Conservation (phyloP, 163 green algal genomes). For the Chlorella variabilis region DNA sequence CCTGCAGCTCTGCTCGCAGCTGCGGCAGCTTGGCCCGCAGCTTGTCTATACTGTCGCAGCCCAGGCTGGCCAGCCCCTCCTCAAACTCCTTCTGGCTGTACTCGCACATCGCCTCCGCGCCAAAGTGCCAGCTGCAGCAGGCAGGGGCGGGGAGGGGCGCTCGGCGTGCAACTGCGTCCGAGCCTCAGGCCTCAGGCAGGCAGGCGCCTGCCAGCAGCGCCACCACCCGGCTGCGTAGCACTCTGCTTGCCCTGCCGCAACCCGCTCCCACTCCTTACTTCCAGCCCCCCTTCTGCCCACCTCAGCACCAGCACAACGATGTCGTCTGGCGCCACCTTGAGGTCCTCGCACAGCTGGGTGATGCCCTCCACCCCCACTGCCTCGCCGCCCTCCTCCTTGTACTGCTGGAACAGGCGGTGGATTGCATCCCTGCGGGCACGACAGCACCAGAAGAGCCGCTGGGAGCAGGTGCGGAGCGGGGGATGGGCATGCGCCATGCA, state of each 20-base stretch:
- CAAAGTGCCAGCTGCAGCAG: slow-evolving; percentile 31
- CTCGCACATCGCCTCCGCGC: slow-evolving; percentile 81
- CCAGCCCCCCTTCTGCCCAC: slow-evolving; percentile 55
- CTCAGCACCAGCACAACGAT: slow-evolving; percentile 86
- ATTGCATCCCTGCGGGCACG: slow-evolving; percentile 27
- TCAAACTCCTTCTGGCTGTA: slow-evolving; percentile 83
- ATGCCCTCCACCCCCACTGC: slow-evolving; percentile 46
- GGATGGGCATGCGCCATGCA: background rate
- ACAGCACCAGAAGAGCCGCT: background rate
- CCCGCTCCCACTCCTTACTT: too few species aligned
- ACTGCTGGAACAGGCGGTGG: slow-evolving; percentile 33
- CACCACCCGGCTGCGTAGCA: too few species aligned
- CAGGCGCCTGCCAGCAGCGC: too few species aligned
- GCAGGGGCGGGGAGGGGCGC: background rate
- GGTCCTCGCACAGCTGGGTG: slow-evolving; percentile 39
- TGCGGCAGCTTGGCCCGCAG: slow-evolving; percentile 75
- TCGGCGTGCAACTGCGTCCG: background rate
- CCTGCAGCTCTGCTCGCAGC: slow-evolving; percentile 72
- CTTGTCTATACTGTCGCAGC: slow-evolving; percentile 78
- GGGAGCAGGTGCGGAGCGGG: background rate
- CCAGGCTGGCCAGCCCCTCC: slow-evolving; percentile 77
- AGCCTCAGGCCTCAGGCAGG: too few species aligned
- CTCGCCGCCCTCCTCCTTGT: slow-evolving; percentile 33
- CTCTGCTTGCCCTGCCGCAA: too few species aligned
- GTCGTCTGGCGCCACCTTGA: slow-evolving; percentile 55